Percentiles rank a stretch among this genome's conserved stretches.
Evolutionary conservation across 2,329 filamentous ascomycete species (phyloP).

Genomic region (Penicillium sclerotigenum): DNA sequence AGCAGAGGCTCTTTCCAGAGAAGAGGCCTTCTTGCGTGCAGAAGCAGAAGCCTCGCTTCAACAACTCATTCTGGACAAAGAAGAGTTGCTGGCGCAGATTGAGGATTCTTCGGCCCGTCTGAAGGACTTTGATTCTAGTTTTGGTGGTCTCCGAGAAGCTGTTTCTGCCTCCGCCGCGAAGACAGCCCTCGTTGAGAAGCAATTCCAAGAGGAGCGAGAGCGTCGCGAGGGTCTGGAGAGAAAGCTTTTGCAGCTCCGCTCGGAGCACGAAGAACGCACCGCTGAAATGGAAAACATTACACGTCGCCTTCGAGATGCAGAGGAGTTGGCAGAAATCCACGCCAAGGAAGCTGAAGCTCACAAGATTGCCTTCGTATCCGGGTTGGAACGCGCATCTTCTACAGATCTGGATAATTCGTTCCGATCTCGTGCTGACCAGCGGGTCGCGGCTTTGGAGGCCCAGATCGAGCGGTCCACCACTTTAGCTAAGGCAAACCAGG

Average conservation of each 20-base stretch:
- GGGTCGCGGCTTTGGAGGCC: constrained; percentile 69
- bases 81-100: constrained; percentile 67
- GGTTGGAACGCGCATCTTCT: constrained; percentile 69
- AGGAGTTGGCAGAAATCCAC: constrained; percentile 83
- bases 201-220: constrained; percentile 73
- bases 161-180: constrained; percentile 77
- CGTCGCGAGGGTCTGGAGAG: constrained; percentile 71
- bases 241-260: constrained; percentile 71
- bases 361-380: constrained; percentile 74
- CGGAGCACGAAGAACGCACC: constrained; percentile 77
- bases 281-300: constrained; percentile 72
- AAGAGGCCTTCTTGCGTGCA: constrained; percentile 72
- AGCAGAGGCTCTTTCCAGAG: constrained; percentile 71
- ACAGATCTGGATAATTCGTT: constrained; percentile 38
- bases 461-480: constrained; percentile 76
- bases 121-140: constrained; percentile 66
- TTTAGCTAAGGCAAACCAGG: constrained; percentile 82
- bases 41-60: constrained; percentile 73
- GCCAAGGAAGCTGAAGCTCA: constrained; percentile 84
- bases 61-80: constrained; percentile 80
- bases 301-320: constrained; percentile 75
- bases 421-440: constrained; percentile 47
- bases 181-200: constrained; percentile 70
- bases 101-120: constrained; percentile 64
- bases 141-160: constrained; percentile 73